phyloP scores from a whole-genome alignment of 2,329 filamentous ascomycete species.

The Kalmusia sp. region DNA sequence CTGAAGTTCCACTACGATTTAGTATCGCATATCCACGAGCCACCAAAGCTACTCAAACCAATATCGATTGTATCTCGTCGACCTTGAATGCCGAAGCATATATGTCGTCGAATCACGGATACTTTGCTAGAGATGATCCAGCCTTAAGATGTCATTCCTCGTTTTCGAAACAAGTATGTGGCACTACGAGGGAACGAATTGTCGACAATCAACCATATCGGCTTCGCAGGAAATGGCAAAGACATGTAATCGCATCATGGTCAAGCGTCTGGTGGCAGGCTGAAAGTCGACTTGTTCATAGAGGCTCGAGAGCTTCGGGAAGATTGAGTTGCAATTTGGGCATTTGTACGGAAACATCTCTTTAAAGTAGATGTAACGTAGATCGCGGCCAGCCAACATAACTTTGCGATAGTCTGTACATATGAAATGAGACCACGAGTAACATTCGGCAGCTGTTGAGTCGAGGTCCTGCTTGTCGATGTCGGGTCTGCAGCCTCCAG shows the following conservation, averaged over 20 bases:
- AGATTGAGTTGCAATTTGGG: slow-evolving; percentile 2
- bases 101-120: too few species aligned
- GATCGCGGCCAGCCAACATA: not conserved
- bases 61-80: too few species aligned
- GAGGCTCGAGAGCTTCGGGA: slow-evolving; percentile 5
- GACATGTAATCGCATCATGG: slow-evolving; percentile 1
- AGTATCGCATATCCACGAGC: too few species aligned
- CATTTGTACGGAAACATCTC: slow-evolving; percentile 8
- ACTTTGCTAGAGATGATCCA: too few species aligned
- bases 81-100: too few species aligned
- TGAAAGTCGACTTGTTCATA: slow-evolving; percentile 10
- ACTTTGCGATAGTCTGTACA: slow-evolving; percentile 17
- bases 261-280: slow-evolving; percentile 5
- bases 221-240: not conserved
- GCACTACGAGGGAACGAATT: not conserved
- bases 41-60: too few species aligned
- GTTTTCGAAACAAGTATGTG: too few species aligned
- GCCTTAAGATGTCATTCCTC: too few species aligned
- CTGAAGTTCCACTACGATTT: too few species aligned
- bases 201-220: not conserved
- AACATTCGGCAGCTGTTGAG: slow-evolving; percentile 19
- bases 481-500: slow-evolving; percentile 9
- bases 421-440: slow-evolving; percentile 18
- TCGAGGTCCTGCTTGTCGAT: slow-evolving; percentile 15
- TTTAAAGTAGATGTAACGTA: not conserved